Evolutionary conservation across 2,329 filamentous ascomycete species (phyloP).

Genomic region (Colletotrichum nymphaeae): DNA sequence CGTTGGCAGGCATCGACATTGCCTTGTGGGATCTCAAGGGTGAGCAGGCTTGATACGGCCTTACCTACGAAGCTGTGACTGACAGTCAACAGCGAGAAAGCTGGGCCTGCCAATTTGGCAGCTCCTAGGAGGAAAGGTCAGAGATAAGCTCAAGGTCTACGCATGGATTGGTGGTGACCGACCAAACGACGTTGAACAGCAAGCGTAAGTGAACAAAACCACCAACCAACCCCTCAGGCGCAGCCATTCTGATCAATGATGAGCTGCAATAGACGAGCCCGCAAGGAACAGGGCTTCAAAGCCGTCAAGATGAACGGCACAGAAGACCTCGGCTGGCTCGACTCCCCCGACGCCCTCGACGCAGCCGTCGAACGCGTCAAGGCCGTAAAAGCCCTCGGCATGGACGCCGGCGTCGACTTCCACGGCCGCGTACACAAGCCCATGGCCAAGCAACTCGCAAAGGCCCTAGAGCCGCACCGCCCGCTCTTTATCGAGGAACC

Average conservation of each 20-base stretch:
- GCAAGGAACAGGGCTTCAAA: slow-evolving; percentile 71
- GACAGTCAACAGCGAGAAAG: slow-evolving; percentile 49
- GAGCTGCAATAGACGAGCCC: slow-evolving; percentile 67
- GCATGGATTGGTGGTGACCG: slow-evolving; percentile 83
- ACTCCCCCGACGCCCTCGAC: slow-evolving; percentile 74
- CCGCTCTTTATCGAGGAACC: slow-evolving; percentile 83
- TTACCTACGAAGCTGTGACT: background rate
- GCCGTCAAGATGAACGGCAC: slow-evolving; percentile 85
- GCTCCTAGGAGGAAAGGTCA: slow-evolving; percentile 79
- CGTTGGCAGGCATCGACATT: slow-evolving; percentile 81
- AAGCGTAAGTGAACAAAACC: slow-evolving; percentile 60
- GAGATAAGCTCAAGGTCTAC: slow-evolving; percentile 77
- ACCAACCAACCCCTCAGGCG: background rate
- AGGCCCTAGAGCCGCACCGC: slow-evolving; percentile 72
- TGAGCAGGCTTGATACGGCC: slow-evolving; percentile 3
- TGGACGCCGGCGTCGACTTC: slow-evolving; percentile 82
- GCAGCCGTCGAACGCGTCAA: slow-evolving; percentile 75
- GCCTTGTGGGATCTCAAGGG: slow-evolving; percentile 83
- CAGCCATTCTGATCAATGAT: rapidly evolving
- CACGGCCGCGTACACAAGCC: slow-evolving; percentile 82
- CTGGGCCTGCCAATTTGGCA: slow-evolving; percentile 77
- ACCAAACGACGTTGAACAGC: slow-evolving; percentile 72
- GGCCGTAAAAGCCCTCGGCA: slow-evolving; percentile 74
- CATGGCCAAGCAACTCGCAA: slow-evolving; percentile 83
- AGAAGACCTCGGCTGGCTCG: slow-evolving; percentile 80